Evolutionary conservation across 2,329 filamentous ascomycete genomes (phyloP).

Genomic region (Cladophialophora chaetospira): DNA sequence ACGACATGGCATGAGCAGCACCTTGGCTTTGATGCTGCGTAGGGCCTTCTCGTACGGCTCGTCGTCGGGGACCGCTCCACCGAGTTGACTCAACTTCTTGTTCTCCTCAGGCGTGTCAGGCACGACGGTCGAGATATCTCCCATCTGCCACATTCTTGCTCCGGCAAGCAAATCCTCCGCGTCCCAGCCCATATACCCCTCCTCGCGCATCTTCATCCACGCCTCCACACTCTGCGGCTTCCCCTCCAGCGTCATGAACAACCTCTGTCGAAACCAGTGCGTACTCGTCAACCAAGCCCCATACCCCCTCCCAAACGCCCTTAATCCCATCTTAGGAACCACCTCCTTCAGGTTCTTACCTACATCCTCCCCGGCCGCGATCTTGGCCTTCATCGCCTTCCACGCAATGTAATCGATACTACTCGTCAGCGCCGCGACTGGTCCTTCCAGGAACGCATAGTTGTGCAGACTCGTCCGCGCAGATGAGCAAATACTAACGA

Average conservation of each 20-base stretch:
- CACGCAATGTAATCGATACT: conserved; percentile 44
- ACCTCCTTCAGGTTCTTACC: conserved; percentile 35
- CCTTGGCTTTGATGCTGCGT: conserved; percentile 31
- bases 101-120: conserved; percentile 23
- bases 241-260: conserved; percentile 39
- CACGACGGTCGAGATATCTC: conserved; percentile 40
- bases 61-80: conserved; percentile 24
- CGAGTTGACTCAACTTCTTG: conserved; percentile 26
- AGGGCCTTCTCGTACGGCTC: conserved; percentile 31
- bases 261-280: conserved; percentile 48
- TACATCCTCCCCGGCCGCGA: conserved; percentile 32
- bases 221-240: conserved; percentile 40
- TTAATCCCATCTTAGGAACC: conserved; percentile 41
- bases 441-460: conserved; percentile 52
- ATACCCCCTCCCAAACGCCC: conserved; percentile 51
- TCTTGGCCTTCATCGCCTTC: conserved; percentile 29
- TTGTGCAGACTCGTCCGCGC: conserved; percentile 52
- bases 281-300: conserved; percentile 52
- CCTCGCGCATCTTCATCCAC: conserved; percentile 40
- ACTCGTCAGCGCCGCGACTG: conserved; percentile 46
- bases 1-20: conserved; percentile 41
- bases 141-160: conserved; percentile 50
- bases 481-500: conserved; percentile 50
- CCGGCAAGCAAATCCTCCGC: conserved; percentile 48
- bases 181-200: conserved; percentile 43